These are phyloP conservation scores for Aspergillus ochraceoroseus DNA, from an alignment of 2,329 filamentous ascomycete genomes.

Conservation along the genomic window DNA sequence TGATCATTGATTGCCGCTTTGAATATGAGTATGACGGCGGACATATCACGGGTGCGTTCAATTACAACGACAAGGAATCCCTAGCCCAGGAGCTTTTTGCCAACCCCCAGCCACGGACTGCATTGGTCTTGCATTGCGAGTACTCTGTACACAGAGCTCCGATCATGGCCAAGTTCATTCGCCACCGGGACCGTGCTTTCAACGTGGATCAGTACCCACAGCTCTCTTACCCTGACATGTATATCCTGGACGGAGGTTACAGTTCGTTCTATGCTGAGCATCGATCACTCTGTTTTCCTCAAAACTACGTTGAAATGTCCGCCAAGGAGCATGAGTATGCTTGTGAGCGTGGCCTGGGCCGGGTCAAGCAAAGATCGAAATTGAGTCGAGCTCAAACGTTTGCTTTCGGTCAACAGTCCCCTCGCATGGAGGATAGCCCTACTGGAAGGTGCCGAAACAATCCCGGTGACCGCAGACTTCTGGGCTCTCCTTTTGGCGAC, in stretches of 20 bases:
- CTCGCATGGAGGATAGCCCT: slow-evolving; percentile 59
- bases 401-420: slow-evolving; percentile 74
- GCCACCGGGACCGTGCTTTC: slow-evolving; percentile 76
- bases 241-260: slow-evolving; percentile 95
- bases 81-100: slow-evolving; percentile 75
- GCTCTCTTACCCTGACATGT: slow-evolving; percentile 93
- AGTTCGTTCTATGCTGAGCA: slow-evolving; percentile 83
- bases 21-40: slow-evolving; percentile 98
- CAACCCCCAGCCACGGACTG: slow-evolving; percentile 63
- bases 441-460: slow-evolving; percentile 47
- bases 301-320: slow-evolving; percentile 96
- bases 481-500: slow-evolving; percentile 37
- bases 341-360: slow-evolving; percentile 91
- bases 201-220: slow-evolving; percentile 83
- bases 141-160: slow-evolving; percentile 96
- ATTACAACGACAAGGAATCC: slow-evolving; percentile 94
- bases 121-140: slow-evolving; percentile 94
- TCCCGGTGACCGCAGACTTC: slow-evolving; percentile 28
- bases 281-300: slow-evolving; percentile 76
- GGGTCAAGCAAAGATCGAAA: slow-evolving; percentile 82
- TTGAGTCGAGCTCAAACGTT: slow-evolving; percentile 86
- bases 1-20: slow-evolving; percentile 94
- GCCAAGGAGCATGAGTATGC: slow-evolving; percentile 85
- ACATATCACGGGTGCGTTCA: slow-evolving; percentile 87
- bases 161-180: slow-evolving; percentile 91